A percentile compares a stretch with the other conserved stretches of the same genome.
These are phyloP conservation scores for Colletotrichum kahawae DNA, from an alignment of 2,329 filamentous ascomycete species.

Conservation along the genomic window DNA sequence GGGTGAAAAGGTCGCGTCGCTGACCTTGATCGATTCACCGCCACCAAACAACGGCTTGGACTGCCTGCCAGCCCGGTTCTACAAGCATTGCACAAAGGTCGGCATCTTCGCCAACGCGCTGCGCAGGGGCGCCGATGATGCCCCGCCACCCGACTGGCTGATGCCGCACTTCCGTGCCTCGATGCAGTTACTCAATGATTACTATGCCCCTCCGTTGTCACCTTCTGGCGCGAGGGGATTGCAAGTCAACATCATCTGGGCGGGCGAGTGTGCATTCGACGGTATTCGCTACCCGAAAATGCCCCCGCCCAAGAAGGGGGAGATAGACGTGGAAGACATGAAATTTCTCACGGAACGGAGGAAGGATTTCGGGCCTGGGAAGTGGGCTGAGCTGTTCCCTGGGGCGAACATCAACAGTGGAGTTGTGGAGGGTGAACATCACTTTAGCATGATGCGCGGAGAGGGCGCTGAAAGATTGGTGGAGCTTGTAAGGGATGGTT, in stretches of 20 bases:
- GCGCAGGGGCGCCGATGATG: slow-evolving; percentile 44
- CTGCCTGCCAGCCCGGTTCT: slow-evolving; percentile 66
- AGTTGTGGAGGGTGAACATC: slow-evolving; percentile 70
- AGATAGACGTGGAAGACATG: slow-evolving; percentile 47
- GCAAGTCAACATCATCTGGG: slow-evolving; percentile 71
- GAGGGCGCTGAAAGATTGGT: slow-evolving; percentile 28
- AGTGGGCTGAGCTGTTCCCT: slow-evolving; percentile 71
- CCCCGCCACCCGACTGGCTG: slow-evolving; percentile 72
- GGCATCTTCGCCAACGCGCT: slow-evolving; percentile 67
- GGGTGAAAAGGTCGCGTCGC: slow-evolving; percentile 52
- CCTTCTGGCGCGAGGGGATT: slow-evolving; percentile 64
- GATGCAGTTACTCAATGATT: slow-evolving; percentile 70
- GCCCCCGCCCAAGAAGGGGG: slow-evolving; percentile 61
- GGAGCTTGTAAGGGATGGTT: not conserved
- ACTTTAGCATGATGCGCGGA: slow-evolving; percentile 81
- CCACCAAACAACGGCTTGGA: slow-evolving; percentile 68
- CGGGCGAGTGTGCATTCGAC: slow-evolving; percentile 74
- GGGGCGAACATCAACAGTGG: slow-evolving; percentile 64
- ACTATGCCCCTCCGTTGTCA: slow-evolving; percentile 60
- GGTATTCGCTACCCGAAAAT: slow-evolving; percentile 68
- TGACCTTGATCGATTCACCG: not conserved
- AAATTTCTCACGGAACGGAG: slow-evolving; percentile 74
- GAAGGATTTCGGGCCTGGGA: slow-evolving; percentile 71
- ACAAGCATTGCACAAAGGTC: slow-evolving; percentile 74
- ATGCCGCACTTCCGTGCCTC: slow-evolving; percentile 75